Conservation (phyloP, 176 grass and related monocot genomes). For the Bolboschoenus planiculmis region DNA sequence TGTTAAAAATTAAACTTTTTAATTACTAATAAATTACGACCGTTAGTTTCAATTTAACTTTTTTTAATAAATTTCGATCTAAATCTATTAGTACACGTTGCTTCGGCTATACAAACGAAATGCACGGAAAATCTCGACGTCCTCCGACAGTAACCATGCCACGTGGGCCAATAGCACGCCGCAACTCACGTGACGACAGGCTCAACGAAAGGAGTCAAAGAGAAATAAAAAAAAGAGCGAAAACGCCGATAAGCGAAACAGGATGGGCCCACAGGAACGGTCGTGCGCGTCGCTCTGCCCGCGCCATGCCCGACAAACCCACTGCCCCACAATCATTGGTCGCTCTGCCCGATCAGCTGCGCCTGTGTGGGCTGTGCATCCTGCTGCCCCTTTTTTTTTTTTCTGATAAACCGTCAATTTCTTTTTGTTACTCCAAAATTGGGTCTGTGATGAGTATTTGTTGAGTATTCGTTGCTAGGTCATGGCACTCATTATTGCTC, state of each 20-base stretch:
- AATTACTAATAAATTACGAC: too few species aligned
- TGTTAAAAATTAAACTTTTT: too few species aligned
- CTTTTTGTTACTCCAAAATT: background rate
- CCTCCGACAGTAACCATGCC: too few species aligned
- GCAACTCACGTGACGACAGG: too few species aligned
- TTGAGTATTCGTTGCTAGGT: too few species aligned
- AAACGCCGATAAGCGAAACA: background rate
- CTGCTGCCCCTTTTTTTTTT: background rate
- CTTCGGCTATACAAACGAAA: too few species aligned
- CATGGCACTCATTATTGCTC: background rate
- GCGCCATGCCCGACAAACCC: slow-evolving; percentile 25
- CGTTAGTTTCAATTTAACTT: too few species aligned
- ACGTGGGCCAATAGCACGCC: too few species aligned
- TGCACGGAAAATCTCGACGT: too few species aligned
- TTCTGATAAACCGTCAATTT: background rate
- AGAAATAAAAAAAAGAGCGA: background rate
- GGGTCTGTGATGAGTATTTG: too few species aligned
- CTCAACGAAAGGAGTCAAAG: background rate
- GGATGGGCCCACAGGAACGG: background rate
- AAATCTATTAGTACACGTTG: too few species aligned
- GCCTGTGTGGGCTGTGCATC: background rate
- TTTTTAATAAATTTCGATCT: too few species aligned
- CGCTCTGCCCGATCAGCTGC: background rate
- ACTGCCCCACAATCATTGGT: slow-evolving; percentile 42
- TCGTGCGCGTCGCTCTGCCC: slow-evolving; percentile 28